Percentiles rank a stretch among this genome's conserved stretches.
phyloP scores from a whole-genome alignment of 2,329 filamentous ascomycete genomes.

The Fusarium virguliforme region DNA sequence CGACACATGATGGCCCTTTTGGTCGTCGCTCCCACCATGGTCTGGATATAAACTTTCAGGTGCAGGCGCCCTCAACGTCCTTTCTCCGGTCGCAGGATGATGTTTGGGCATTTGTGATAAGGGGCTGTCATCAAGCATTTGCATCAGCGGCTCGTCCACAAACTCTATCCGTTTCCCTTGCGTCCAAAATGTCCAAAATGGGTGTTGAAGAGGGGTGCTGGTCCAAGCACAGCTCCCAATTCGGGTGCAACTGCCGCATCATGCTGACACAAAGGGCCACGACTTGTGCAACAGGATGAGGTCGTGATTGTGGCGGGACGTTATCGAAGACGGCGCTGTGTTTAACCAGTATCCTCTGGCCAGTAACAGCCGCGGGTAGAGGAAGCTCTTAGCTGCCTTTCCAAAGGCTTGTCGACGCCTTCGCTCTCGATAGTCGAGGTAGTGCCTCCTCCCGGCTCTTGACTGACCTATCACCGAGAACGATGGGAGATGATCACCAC shows the following conservation, averaged over 20 bases:
- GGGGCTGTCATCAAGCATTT: constrained; percentile 18
- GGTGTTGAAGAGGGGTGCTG: constrained; percentile 18
- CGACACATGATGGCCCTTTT: constrained; percentile 10
- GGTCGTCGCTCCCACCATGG: constrained; percentile 16
- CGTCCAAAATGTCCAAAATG: constrained; percentile 22
- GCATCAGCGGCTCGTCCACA: constrained; percentile 37
- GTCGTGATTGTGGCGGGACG: constrained; percentile 40
- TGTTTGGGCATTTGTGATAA: constrained; percentile 20
- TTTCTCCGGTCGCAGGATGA: constrained; percentile 22
- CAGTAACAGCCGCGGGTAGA: neutral
- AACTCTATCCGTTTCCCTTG: constrained; percentile 30
- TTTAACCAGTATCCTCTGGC: constrained; percentile 13
- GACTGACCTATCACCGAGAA: neutral
- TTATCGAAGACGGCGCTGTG: constrained; percentile 28
- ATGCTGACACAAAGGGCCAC: constrained; percentile 15
- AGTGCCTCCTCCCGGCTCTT: neutral
- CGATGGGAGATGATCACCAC: constrained; percentile 1
- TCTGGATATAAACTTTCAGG: constrained; percentile 33
- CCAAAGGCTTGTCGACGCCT: constrained; percentile 2
- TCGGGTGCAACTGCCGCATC: constrained; percentile 16
- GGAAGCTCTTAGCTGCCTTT: constrained; percentile 7
- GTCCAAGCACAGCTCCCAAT: constrained; percentile 23
- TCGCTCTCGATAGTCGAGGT: neutral
- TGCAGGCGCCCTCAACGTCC: constrained; percentile 38
- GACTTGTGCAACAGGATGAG: constrained; percentile 7